A percentile compares a stretch with the other conserved stretches of the same genome.
Conservation (phyloP, 1,284 basidiomycete species). For the Fomitopsis schrenkii region DNA sequence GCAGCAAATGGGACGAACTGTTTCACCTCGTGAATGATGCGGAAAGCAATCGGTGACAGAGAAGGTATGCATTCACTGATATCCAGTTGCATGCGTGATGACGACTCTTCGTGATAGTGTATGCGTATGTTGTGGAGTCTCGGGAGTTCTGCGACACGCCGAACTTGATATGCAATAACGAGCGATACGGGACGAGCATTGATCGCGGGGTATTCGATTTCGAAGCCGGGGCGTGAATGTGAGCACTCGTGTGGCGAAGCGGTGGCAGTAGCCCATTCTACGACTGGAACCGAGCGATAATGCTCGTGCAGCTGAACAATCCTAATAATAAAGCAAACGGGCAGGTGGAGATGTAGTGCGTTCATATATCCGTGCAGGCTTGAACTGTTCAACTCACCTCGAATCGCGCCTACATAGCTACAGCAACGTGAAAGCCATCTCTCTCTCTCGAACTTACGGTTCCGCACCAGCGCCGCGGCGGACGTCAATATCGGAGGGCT, state of each 20-base stretch:
- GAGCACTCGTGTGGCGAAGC: neutral
- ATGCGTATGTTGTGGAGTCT: slow-evolving; percentile 25
- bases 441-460: slow-evolving; percentile 21
- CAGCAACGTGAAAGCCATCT: slow-evolving; percentile 26
- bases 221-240: slow-evolving; percentile 47
- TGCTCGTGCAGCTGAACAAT: slow-evolving; percentile 26
- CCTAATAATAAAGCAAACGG: slow-evolving; percentile 24
- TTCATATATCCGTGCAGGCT: neutral
- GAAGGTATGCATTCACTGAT: slow-evolving; percentile 31
- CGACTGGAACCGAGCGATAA: slow-evolving; percentile 27
- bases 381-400: neutral
- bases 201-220: slow-evolving; percentile 36
- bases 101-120: slow-evolving; percentile 26
- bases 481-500: slow-evolving; percentile 46
- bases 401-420: slow-evolving; percentile 15
- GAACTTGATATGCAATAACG: slow-evolving; percentile 32
- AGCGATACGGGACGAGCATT: slow-evolving; percentile 40
- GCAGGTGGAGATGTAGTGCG: slow-evolving; percentile 26
- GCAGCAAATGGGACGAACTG: slow-evolving; percentile 38
- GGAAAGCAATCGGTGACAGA: slow-evolving; percentile 36
- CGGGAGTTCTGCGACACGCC: slow-evolving; percentile 22
- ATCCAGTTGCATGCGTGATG: neutral
- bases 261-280: neutral
- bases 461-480: slow-evolving; percentile 14
- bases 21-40: slow-evolving; percentile 45